Base-by-base conservation (phyloP, 352 stramenopile species). In the Globisporangium camurandrum region DNA sequence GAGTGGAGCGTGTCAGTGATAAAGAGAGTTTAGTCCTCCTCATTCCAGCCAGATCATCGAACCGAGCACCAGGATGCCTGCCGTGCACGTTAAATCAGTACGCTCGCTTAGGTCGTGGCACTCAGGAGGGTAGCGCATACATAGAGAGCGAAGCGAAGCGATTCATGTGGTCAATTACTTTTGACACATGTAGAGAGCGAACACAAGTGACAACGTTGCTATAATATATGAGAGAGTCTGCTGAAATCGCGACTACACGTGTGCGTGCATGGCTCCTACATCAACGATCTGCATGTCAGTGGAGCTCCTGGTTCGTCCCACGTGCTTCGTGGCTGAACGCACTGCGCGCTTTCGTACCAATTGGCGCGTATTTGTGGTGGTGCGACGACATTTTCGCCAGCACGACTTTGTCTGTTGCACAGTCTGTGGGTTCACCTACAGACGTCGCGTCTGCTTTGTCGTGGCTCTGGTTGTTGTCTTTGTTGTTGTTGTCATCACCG, bases 321-420 rank as follows among this genome's bases (percentile, higher is more conserved):
- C 48, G 48, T 16, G 9, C n/a, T 5, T 41, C 17, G 17, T 24
- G 36, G 7, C 10, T 19, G 36, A 41, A 41, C 36, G 36, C 36
- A 41, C 36, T 41, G 36, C 36, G 36, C 36, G 36, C n/a, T 22
- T 54, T 47, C 22, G 28, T 42, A 46, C 41, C 22, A 20, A 20
- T 16, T 54, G 49, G 53, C 52, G 23, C 36, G 2, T 40, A 16
- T 34, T 61, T 55, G 64, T 57, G 14, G 17, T 16, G n/a, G n/a
- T n/a, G n/a, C n/a, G n/a, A 50, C 23, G 46, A 70, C 40, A 80
- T 71, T 14, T 75, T 83, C 41, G 56, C 54, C 33, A 86, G 67
- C 39, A 64, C 61, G 54, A 87, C 62, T 52, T 87, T 89, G 56
- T 78, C 73, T 42, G 76, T 84, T 12, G 66, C 62, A 44, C 75